Evolutionary conservation across 1,139 yeast species (phyloP), one percentile per base, ranked within the genome.

Genomic region (Candida glucosophila): DNA sequence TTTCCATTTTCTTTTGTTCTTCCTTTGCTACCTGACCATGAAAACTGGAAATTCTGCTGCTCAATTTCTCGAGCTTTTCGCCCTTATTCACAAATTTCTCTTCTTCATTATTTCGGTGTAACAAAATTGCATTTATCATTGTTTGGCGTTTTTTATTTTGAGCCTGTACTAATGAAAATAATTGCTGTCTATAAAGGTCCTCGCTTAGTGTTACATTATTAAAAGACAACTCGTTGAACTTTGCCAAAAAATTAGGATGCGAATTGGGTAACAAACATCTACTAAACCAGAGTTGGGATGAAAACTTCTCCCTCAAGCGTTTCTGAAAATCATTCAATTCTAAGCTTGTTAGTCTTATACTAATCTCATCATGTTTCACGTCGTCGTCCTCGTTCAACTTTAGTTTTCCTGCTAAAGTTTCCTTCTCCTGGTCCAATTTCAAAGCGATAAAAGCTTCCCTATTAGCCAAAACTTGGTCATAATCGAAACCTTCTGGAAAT

Each of bases 191-290:
- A 31, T 59, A 60, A 13, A 60, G 43, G 13, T 57, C 63, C 27
- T 58, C 60, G 15, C 63, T 56, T 5, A 55, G 44, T 6, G 48
- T 43, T 6, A 70, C 69, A 47, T 67, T 73, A 14, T 70, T 70
- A 12, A 73, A 43, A 22, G 73, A 69, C 20, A 77, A 50, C 15
- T 66, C 58, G 41, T 77, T 66, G 26, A 73, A 70, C 41, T 76
- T 77, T 3, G 88, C 83, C 23, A 79, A 59, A 40, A 80, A 80
- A 44, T 78, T 80, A 8, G 92, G 92, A 49, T 79, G 80, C 2
- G 83, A 74, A 43, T 78, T 78, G 2, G 86, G 77, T 26, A 79
- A 53, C 19, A 79, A 51, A 3, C 82, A 68, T 37, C 69, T 70
- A 40, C 77, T 76, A 40, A 77, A 79, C 72, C 80, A 77, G 25